Percentiles rank a stretch among this genome's conserved stretches.
Conservation (phyloP, 2,329 filamentous ascomycete genomes). For the Emydomyces testavorans region DNA sequence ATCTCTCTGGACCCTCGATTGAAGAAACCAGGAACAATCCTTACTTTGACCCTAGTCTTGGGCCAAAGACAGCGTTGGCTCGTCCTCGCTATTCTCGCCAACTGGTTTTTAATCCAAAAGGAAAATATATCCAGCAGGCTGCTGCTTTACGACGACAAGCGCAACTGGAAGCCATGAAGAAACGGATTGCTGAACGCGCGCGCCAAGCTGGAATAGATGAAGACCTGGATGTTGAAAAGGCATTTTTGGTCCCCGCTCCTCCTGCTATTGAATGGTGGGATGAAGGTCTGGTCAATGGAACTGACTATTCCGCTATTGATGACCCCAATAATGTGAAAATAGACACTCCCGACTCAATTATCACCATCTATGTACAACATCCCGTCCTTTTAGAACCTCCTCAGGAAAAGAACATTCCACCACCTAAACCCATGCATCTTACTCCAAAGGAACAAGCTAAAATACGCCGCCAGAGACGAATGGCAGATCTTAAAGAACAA, state of each 20-base stretch:
- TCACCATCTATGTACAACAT: slow-evolving; percentile 86
- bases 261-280: slow-evolving; percentile 97
- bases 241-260: slow-evolving; percentile 71
- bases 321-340: slow-evolving; percentile 59
- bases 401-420: slow-evolving; percentile 69
- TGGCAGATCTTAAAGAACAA: slow-evolving; percentile 87
- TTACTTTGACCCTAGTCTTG: slow-evolving; percentile 63
- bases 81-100: slow-evolving; percentile 61
- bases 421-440: slow-evolving; percentile 80
- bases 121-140: slow-evolving; percentile 93
- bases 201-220: slow-evolving; percentile 90
- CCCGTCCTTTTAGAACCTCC: slow-evolving; percentile 83
- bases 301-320: slow-evolving; percentile 61
- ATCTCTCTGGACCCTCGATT: slow-evolving; percentile 46
- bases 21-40: slow-evolving; percentile 59
- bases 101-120: slow-evolving; percentile 84
- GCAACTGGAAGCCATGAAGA: slow-evolving; percentile 87
- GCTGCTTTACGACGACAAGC: slow-evolving; percentile 79
- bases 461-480: slow-evolving; percentile 74
- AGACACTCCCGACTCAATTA: slow-evolving; percentile 65
- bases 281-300: slow-evolving; percentile 67
- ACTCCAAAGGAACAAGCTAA: slow-evolving; percentile 88
- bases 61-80: slow-evolving; percentile 45
- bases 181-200: slow-evolving; percentile 74
- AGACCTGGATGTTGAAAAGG: slow-evolving; percentile 76